phyloP scores from a whole-genome alignment of 2,329 filamentous ascomycete species.

The Amylocarpus encephaloides region DNA sequence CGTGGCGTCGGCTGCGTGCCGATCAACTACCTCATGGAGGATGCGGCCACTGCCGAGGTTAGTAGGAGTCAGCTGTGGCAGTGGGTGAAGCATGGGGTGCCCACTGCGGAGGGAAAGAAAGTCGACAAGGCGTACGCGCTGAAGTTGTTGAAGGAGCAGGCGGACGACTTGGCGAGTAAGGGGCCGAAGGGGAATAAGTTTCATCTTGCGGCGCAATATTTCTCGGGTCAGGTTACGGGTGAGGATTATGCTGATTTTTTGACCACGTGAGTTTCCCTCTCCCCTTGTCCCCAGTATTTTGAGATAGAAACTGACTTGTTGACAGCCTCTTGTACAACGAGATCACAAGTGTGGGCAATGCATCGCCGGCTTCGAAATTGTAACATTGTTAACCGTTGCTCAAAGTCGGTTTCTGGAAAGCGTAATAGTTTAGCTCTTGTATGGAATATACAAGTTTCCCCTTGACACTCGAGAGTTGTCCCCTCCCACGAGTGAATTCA shows the following conservation, averaged over 20 bases:
- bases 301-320: slow-evolving; percentile 3
- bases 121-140: slow-evolving; percentile 91
- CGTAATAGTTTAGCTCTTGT: too few relatives aligned
- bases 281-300: too few relatives aligned
- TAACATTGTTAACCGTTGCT: slow-evolving; percentile 3
- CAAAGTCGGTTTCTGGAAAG: too few relatives aligned
- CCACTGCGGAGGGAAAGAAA: slow-evolving; percentile 80
- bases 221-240: slow-evolving; percentile 85
- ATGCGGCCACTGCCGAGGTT: slow-evolving; percentile 94
- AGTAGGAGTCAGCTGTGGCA: slow-evolving; percentile 95
- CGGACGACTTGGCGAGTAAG: slow-evolving; percentile 66
- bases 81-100: slow-evolving; percentile 71
- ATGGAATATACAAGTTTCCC: too few relatives aligned
- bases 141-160: slow-evolving; percentile 78
- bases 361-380: slow-evolving; percentile 31
- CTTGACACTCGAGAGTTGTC: too few relatives aligned
- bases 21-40: slow-evolving; percentile 98
- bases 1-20: slow-evolving; percentile 92
- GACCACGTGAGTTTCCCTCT: slow-evolving; percentile 57
- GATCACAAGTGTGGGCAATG: slow-evolving; percentile 64
- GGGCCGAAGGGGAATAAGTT: slow-evolving; percentile 87
- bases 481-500: too few relatives aligned
- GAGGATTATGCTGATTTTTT: slow-evolving; percentile 98
- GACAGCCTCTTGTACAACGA: slow-evolving; percentile 76
- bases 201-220: slow-evolving; percentile 85